A percentile compares a stretch with the other conserved stretches of the same genome.
These are phyloP conservation scores for Exophiala aquamarina DNA, from an alignment of 2,329 filamentous ascomycete species.

Conservation along the genomic window DNA sequence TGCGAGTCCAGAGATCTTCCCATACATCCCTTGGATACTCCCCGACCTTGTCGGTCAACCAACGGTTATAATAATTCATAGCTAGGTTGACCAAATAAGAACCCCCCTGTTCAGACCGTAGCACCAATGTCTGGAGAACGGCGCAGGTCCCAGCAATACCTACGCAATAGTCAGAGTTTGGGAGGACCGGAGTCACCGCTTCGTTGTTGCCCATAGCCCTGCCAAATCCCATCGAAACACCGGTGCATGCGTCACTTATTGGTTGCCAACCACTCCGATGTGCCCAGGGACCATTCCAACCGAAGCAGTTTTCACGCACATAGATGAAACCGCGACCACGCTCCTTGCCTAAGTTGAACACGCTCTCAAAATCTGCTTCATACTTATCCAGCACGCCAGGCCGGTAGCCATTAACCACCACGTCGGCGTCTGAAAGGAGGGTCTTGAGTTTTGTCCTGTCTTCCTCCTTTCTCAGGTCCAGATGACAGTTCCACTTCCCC, in stretches of 20 bases:
- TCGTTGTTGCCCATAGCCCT: constrained; percentile 29
- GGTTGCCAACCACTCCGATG: constrained; percentile 52
- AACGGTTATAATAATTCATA: constrained; percentile 36
- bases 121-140: constrained; percentile 36
- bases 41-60: constrained; percentile 39
- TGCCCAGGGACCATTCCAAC: constrained; percentile 45
- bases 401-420: constrained; percentile 56
- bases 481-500: constrained; percentile 66
- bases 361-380: constrained; percentile 54
- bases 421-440: constrained; percentile 50
- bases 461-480: constrained; percentile 47
- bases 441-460: constrained; percentile 42
- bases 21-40: constrained; percentile 44
- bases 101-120: too few species aligned
- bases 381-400: constrained; percentile 52
- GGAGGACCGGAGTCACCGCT: constrained; percentile 48
- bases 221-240: constrained; percentile 37
- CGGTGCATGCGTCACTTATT: constrained; percentile 45
- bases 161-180: constrained; percentile 63
- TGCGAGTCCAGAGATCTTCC: constrained; percentile 46
- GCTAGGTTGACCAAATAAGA: too few species aligned
- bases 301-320: constrained; percentile 52
- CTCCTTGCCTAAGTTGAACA: constrained; percentile 39
- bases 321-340: constrained; percentile 48
- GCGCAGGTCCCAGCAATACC: constrained; percentile 70